Evolutionary conservation across 805 yeast species (phyloP).

Genomic region (Ogataea paradorogensis): DNA sequence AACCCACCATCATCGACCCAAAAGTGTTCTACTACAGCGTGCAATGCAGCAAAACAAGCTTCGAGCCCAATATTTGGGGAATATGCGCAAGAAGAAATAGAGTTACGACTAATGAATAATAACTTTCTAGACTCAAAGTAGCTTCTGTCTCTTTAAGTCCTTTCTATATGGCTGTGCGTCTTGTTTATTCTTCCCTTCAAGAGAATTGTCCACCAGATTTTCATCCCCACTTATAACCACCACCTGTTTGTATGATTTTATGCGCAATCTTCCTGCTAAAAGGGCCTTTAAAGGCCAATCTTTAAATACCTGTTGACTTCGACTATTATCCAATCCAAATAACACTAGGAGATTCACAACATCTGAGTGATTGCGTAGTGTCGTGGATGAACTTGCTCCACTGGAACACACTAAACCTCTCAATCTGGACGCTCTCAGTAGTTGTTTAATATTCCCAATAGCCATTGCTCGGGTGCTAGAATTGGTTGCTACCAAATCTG

Average conservation of each 20-base stretch:
- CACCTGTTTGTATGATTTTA: conserved; percentile 75
- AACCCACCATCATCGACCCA: conserved; percentile 12
- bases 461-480: conserved; percentile 49
- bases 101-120: conserved; percentile 1
- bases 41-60: conserved; percentile 30
- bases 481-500: conserved; percentile 42
- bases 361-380: conserved; percentile 64
- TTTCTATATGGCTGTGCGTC: conserved; percentile 7
- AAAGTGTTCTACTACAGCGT: conserved; percentile 30
- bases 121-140: conserved; percentile 6
- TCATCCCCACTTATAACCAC: conserved; percentile 53
- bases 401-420: conserved; percentile 77
- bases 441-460: conserved; percentile 67
- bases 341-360: conserved; percentile 60
- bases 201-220: conserved; percentile 25
- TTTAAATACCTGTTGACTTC: conserved; percentile 58
- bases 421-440: conserved; percentile 76
- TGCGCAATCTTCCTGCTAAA: conserved; percentile 70
- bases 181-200: conserved; percentile 21
- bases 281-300: conserved; percentile 62
- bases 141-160: conserved; percentile 8
- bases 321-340: conserved; percentile 66
- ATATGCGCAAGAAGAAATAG: neutral
- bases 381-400: conserved; percentile 53
- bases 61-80: conserved; percentile 22